Conservation (phyloP, 1,139 yeast species). For the Suzukiozyma palmioleophila region DNA sequence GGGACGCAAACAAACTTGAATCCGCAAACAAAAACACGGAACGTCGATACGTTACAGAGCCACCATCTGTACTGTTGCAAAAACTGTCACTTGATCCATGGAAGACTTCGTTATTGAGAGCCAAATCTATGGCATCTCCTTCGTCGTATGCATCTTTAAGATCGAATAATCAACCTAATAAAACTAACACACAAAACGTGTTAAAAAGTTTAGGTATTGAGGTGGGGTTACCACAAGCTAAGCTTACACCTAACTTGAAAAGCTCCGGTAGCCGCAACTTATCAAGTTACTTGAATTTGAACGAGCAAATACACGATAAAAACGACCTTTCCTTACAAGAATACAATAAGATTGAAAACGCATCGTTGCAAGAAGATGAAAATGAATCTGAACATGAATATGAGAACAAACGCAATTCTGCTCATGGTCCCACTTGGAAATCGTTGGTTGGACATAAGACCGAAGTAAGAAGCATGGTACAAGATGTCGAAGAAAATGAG, state of each 20-base stretch:
- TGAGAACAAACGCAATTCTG: not conserved
- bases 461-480: constrained; percentile 1
- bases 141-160: constrained; percentile 21
- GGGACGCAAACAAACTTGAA: constrained; percentile 21
- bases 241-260: constrained; percentile 25
- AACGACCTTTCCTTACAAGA: constrained; percentile 1
- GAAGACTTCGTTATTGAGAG: constrained; percentile 30
- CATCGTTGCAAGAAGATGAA: constrained; percentile 11
- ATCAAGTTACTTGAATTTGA: constrained; percentile 20
- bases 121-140: constrained; percentile 33
- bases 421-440: not conserved
- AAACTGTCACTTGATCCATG: constrained; percentile 38
- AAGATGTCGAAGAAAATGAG: constrained; percentile 3
- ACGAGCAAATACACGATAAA: not conserved
- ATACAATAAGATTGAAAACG: constrained; percentile 10
- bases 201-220: constrained; percentile 44
- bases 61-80: constrained; percentile 9
- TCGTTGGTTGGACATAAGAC: constrained; percentile 2
- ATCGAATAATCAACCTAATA: constrained; percentile 9
- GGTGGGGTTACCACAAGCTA: constrained; percentile 24
- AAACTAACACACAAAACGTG: constrained; percentile 29
- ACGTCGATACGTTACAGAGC: constrained; percentile 20
- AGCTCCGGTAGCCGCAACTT: constrained; percentile 45
- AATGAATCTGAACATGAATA: constrained; percentile 9
- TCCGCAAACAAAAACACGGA: constrained; percentile 3